Evolutionary conservation across 768 basidiomycete species (phyloP).

Genomic region (Clitopilus passeckerianus): DNA sequence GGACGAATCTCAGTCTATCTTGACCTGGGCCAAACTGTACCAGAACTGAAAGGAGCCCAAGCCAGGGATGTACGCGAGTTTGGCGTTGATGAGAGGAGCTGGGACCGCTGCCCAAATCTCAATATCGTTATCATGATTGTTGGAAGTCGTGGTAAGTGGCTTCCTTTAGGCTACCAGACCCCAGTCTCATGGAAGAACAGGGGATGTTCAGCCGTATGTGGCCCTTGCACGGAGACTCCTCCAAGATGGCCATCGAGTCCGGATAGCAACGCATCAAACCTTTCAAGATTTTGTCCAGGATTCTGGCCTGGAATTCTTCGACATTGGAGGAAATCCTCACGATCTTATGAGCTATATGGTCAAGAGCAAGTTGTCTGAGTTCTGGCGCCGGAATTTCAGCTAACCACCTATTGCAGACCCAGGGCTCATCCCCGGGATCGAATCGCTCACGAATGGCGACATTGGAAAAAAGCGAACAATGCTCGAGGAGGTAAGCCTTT

Average conservation of each 20-base stretch:
- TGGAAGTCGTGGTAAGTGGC: constrained; percentile 51
- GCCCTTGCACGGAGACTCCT: constrained; percentile 46
- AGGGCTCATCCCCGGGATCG: constrained; percentile 56
- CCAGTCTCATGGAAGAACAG: constrained; percentile 20
- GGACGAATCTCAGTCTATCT: constrained; percentile 43
- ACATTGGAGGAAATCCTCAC: constrained; percentile 57
- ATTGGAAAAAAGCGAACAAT: constrained; percentile 54
- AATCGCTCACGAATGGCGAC: constrained; percentile 56
- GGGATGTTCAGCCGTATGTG: constrained; percentile 65
- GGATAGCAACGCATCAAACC: constrained; percentile 58
- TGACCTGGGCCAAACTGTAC: constrained; percentile 42
- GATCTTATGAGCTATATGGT: constrained; percentile 74
- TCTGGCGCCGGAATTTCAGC: background rate
- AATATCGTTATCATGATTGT: constrained; percentile 67
- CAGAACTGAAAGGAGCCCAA: constrained; percentile 44
- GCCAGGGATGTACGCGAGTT: constrained; percentile 44
- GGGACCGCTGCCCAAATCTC: constrained; percentile 34
- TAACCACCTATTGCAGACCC: constrained; percentile 37
- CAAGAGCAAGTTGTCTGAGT: constrained; percentile 39
- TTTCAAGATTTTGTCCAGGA: constrained; percentile 51
- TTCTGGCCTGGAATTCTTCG: constrained; percentile 52
- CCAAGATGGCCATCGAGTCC: constrained; percentile 51
- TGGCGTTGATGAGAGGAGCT: constrained; percentile 33
- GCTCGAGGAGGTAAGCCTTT: constrained; percentile 37
- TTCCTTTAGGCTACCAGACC: background rate